Evolutionary conservation across 768 basidiomycete species (phyloP), one percentile per base, ranked within the genome.

Genomic region (Rhodotorula paludigena): DNA sequence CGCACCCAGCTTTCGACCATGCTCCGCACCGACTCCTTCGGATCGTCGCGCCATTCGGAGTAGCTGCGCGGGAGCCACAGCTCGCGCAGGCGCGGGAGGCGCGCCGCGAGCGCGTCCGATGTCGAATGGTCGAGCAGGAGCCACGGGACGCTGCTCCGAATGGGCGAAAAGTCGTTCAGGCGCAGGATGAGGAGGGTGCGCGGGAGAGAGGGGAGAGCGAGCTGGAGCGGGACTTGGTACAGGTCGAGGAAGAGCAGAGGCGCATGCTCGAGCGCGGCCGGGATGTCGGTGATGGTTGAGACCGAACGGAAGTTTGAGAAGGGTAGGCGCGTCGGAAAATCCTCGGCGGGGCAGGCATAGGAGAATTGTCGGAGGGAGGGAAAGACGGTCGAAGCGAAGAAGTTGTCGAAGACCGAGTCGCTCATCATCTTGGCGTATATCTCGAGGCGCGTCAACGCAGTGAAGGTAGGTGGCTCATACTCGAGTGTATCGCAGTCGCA

Each of bases 201-300:
- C 6, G 57, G 57, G 25, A 58, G 57, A 33, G 7, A 12, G 5
- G 18, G 28, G 30, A 58, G 44, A 6, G 57, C 44, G 30, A 33
- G 21, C 32, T 33, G 57, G 44, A 58, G 23, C 25, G 57, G 57
- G 57, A 42, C 21, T 15, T 58, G 57, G 57, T 58, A 58, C 5
- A 41, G 18, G 57, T 58, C 57, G 32, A 58, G 57, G 23, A 58
- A 18, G 57, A 58, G 44, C 12, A 58, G 35, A 0, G 42, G 18
- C 14, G 57, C 18, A 5, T 30, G 25, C 23, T 21, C 7, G 57
- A 58, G 12, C 3, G 28, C 21, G 23, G 42, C 3, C 7, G 57
- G 57, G 25, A 47, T 8, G 35, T 58, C 57, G 44, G 41, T 42
- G 32, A 58, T 41, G 42, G 57, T 47, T 2, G 57, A 58, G 12